These are phyloP conservation scores for Jatropha podagrica DNA, from an alignment of 441 rosid genomes.

Conservation along the genomic window DNA sequence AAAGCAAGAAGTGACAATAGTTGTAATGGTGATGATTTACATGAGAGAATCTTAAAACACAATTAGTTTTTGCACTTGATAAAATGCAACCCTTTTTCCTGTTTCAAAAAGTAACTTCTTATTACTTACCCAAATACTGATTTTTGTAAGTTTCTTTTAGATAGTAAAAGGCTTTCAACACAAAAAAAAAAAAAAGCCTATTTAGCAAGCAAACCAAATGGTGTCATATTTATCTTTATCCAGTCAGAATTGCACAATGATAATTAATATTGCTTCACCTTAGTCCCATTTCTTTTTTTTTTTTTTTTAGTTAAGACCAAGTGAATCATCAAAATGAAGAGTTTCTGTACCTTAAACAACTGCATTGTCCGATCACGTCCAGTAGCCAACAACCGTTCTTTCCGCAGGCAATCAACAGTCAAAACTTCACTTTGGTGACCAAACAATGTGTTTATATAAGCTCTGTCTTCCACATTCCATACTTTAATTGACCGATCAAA, in stretches of 20 bases:
- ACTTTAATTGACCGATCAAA: slow-evolving; percentile 85
- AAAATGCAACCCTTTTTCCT: not conserved
- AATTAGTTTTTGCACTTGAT: not conserved
- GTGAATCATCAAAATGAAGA: not conserved
- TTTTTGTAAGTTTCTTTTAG: not conserved
- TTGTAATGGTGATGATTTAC: not conserved
- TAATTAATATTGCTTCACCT: not conserved
- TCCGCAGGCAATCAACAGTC: slow-evolving; percentile 71
- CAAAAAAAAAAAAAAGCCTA: too few relatives aligned
- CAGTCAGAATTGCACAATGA: not conserved
- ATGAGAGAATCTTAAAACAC: not conserved
- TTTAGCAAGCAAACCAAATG: not conserved
- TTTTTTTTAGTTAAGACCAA: not conserved
- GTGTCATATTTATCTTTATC: not conserved
- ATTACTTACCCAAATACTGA: not conserved
- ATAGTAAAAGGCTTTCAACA: too few relatives aligned
- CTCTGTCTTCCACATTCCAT: slow-evolving; percentile 91
- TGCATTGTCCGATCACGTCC: slow-evolving; percentile 93
- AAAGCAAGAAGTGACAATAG: not conserved
- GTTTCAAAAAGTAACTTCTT: not conserved
- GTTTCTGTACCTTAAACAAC: slow-evolving; percentile 58
- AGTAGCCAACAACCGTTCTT: slow-evolving; percentile 73
- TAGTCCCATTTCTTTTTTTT: not conserved
- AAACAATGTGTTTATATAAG: slow-evolving; percentile 67
- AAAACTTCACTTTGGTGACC: slow-evolving; percentile 90